These are phyloP conservation scores for Vaccinium vitisidaea DNA, from an alignment of 148 eudicot genomes.

Conservation along the genomic window DNA sequence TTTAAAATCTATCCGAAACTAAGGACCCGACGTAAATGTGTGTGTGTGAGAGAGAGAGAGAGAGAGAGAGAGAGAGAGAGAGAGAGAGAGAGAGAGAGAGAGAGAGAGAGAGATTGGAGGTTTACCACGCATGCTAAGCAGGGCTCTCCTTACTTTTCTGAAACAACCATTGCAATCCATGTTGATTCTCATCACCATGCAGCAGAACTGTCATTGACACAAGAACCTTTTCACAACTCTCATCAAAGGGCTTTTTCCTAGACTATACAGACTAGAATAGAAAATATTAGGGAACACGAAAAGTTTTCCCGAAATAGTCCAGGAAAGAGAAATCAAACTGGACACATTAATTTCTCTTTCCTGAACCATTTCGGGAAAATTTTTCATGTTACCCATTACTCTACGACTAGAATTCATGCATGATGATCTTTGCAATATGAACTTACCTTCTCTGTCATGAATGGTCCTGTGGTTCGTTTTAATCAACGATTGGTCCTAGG, in stretches of 20 bases:
- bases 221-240: not conserved
- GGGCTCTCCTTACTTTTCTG: conserved; percentile 30
- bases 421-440: not conserved
- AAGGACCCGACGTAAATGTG: not conserved
- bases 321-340: no score
- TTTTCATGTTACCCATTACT: no score
- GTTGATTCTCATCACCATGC: conserved; percentile 38
- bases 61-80: not conserved
- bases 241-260: not conserved
- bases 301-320: no score
- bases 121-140: conserved; percentile 28
- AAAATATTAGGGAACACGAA: no score
- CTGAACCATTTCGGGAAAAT: no score
- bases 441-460: conserved; percentile 26
- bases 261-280: not conserved
- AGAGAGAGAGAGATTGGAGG: not conserved
- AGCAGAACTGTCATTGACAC: conserved; percentile 21
- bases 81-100: conserved; percentile 10
- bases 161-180: conserved; percentile 40
- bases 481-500: not conserved
- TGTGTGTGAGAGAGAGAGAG: no score
- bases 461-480: not conserved
- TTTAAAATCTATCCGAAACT: not conserved
- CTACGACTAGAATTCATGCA: not conserved
- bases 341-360: no score